A percentile compares a stretch with the other conserved stretches of the same genome.
Evolutionary conservation across 108 stramenopile species (phyloP).

Genomic region (Cyclostephanos tholiformis): DNA sequence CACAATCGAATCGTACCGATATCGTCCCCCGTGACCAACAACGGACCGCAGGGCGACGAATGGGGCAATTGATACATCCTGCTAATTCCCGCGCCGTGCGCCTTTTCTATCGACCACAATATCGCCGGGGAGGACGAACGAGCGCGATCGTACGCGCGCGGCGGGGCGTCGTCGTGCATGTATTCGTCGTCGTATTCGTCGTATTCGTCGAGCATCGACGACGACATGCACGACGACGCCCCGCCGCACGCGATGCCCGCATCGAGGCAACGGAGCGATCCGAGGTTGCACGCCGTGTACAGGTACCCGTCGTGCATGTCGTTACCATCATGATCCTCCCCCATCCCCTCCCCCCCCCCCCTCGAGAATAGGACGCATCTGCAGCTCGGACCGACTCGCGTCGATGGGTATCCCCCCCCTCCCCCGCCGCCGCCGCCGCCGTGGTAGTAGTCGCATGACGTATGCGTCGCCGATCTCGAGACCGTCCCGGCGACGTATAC

Average conservation of each 20-base stretch:
- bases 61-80: constrained; percentile 63
- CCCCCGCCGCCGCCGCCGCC: too few relatives aligned
- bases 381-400: constrained; percentile 42
- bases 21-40: constrained; percentile 88
- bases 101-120: constrained; percentile 65
- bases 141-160: constrained; percentile 11
- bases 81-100: constrained; percentile 60
- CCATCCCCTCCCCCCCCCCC: too few relatives aligned
- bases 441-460: constrained; percentile 18
- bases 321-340: too few relatives aligned
- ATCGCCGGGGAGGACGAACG: too few relatives aligned
- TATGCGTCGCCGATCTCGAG: constrained; percentile 36
- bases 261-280: too few relatives aligned
- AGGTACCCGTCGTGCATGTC: too few relatives aligned
- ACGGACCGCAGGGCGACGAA: constrained; percentile 34
- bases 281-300: too few relatives aligned
- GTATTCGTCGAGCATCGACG: constrained; percentile 3
- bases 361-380: too few relatives aligned
- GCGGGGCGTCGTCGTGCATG: constrained; percentile 24
- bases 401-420: constrained; percentile 21
- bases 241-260: too few relatives aligned
- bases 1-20: constrained; percentile 77
- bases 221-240: neutral
- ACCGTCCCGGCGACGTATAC: constrained; percentile 54
- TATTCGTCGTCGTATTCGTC: constrained; percentile 4